A percentile compares a stretch with the other conserved stretches of the same genome.
These are phyloP conservation scores for Debaryomyces nepalensis DNA, from an alignment of 1,139 yeast species.

Conservation along the genomic window DNA sequence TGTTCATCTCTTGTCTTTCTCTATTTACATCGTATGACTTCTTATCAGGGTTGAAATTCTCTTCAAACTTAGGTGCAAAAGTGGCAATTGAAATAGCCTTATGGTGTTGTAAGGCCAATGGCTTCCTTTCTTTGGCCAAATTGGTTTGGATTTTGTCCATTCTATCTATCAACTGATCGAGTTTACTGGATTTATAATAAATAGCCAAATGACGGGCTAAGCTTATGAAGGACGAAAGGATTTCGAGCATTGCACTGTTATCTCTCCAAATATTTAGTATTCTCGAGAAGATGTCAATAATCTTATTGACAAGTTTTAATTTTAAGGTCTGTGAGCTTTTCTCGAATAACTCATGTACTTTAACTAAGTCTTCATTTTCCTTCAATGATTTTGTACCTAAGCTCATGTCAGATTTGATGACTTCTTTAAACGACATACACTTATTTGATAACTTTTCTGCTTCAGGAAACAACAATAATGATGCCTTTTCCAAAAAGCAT, in stretches of 20 bases:
- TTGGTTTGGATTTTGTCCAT: conserved; percentile 48
- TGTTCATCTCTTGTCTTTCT: conserved; percentile 79
- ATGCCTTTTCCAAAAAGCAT: conserved; percentile 58
- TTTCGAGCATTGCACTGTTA: conserved; percentile 63
- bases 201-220: conserved; percentile 44
- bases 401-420: conserved; percentile 23
- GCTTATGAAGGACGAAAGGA: conserved; percentile 45
- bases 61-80: conserved; percentile 90
- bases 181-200: conserved; percentile 41
- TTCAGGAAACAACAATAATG: conserved; percentile 52
- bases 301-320: conserved; percentile 35
- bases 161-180: conserved; percentile 43
- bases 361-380: conserved; percentile 10
- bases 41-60: conserved; percentile 93
- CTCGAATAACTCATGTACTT: conserved; percentile 23
- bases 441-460: conserved; percentile 28
- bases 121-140: conserved; percentile 58
- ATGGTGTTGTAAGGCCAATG: conserved; percentile 86
- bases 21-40: conserved; percentile 86
- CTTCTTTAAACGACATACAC: conserved; percentile 13
- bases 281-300: conserved; percentile 34
- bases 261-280: conserved; percentile 62
- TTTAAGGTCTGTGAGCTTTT: conserved; percentile 26
- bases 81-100: conserved; percentile 84
- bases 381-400: conserved; percentile 24